Conservation (phyloP, 768 basidiomycete species). For the Sarcomyxa edulis region DNA sequence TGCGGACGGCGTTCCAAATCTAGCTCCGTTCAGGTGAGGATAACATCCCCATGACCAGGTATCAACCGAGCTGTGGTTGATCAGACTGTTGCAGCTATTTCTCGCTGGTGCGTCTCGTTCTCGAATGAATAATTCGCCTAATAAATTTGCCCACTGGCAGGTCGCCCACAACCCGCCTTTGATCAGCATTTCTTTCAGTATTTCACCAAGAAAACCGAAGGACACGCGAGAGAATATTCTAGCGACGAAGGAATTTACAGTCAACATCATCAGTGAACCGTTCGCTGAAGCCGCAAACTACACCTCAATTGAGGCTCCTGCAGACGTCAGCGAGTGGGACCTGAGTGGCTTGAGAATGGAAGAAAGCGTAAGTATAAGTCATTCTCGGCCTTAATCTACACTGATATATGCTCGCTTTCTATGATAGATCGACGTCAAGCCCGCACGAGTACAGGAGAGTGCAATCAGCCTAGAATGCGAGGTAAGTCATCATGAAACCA, state of each 20-base stretch:
- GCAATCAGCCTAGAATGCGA: conserved; percentile 59
- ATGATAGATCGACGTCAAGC: conserved; percentile 41
- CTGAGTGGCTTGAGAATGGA: conserved; percentile 53
- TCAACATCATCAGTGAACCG: conserved; percentile 67
- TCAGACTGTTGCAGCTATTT: conserved; percentile 41
- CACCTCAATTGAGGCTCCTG: conserved; percentile 50
- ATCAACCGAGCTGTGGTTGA: background rate
- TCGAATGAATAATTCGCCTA: background rate
- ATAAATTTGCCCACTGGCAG: conserved; percentile 27
- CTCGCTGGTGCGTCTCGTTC: conserved; percentile 47
- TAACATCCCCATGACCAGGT: background rate
- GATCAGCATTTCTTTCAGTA: conserved; percentile 54
- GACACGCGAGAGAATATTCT: conserved; percentile 66
- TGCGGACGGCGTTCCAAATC: conserved; percentile 45
- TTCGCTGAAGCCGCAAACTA: conserved; percentile 54
- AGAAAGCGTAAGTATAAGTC: conserved; percentile 37
- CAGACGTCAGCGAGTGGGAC: conserved; percentile 51
- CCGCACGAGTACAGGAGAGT: conserved; percentile 52
- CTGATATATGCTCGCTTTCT: conserved; percentile 5
- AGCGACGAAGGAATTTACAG: conserved; percentile 61
- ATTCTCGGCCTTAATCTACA: background rate
- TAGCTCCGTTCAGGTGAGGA: conserved; percentile 61
- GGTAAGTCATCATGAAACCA: conserved; percentile 24
- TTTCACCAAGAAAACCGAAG: conserved; percentile 38
- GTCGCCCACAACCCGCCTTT: conserved; percentile 62